phyloP scores from a whole-genome alignment of 305 asterid species.

The Solanum hybrid region DNA sequence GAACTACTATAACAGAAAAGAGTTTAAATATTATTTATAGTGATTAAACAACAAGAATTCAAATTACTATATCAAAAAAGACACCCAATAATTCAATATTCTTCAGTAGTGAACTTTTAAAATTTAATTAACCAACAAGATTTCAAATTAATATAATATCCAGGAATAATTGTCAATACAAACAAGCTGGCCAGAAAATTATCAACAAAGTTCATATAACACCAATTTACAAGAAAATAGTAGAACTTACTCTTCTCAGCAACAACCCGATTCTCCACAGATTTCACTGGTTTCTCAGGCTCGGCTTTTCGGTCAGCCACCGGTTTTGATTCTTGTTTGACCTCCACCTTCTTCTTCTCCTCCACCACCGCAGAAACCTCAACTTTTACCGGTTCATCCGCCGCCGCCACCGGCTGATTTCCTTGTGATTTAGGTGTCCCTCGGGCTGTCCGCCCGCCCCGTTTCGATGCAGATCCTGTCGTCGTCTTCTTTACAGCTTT shows the following conservation, averaged over 20 bases:
- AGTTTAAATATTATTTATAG: background rate
- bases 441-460: constrained; percentile 40
- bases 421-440: constrained; percentile 24
- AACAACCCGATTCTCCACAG: background rate
- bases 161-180: background rate
- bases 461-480: constrained; percentile 64
- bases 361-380: constrained; percentile 21
- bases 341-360: constrained; percentile 14
- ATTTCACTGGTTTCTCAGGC: background rate
- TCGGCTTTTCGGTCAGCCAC: background rate
- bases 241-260: background rate
- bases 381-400: constrained; percentile 18
- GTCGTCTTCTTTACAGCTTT: constrained; percentile 46
- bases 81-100: background rate
- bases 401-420: background rate
- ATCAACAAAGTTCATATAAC: background rate
- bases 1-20: background rate
- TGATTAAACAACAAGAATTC: background rate
- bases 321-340: constrained; percentile 12
- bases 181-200: background rate
- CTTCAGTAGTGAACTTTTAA: background rate
- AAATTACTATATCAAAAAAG: background rate
- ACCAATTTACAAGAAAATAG: background rate
- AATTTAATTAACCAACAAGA: background rate
- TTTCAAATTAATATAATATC: background rate